Conservation (phyloP, 179 eudicot species). For the Amaranthus tricolor region DNA sequence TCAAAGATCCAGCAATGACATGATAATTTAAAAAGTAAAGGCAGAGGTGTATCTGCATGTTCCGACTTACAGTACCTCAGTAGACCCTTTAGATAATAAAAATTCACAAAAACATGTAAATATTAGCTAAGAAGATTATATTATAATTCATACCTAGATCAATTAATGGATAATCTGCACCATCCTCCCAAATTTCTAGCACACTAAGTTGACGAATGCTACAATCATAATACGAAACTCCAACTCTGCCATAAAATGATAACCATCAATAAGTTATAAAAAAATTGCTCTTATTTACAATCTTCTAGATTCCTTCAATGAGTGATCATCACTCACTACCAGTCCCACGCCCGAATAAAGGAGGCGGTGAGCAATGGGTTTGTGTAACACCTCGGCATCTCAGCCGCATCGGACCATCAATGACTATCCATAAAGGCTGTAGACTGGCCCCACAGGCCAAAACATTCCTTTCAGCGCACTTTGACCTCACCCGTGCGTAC, state of each 20-base stretch:
- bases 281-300: not conserved
- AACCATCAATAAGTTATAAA: not conserved
- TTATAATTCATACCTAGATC: conserved; percentile 59
- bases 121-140: not conserved
- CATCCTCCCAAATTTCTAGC: conserved; percentile 93
- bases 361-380: too few relatives aligned
- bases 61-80: not conserved
- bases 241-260: conserved; percentile 50
- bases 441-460: too few relatives aligned
- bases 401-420: too few relatives aligned
- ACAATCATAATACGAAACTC: conserved; percentile 84
- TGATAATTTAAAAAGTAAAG: not conserved
- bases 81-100: not conserved
- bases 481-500: too few relatives aligned
- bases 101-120: not conserved
- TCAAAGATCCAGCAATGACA: conserved; percentile 1
- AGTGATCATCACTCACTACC: too few relatives aligned
- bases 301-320: not conserved
- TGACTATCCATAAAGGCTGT: too few relatives aligned
- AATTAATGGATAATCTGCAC: conserved; percentile 64
- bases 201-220: conserved; percentile 75
- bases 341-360: too few relatives aligned
- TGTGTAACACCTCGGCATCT: too few relatives aligned
- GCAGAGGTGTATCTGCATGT: not conserved
- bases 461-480: too few relatives aligned